Percentiles rank a stretch among this genome's conserved stretches.
Evolutionary conservation across 768 basidiomycete genomes (phyloP).

Genomic region (Tricholoma hemisulphureum): DNA sequence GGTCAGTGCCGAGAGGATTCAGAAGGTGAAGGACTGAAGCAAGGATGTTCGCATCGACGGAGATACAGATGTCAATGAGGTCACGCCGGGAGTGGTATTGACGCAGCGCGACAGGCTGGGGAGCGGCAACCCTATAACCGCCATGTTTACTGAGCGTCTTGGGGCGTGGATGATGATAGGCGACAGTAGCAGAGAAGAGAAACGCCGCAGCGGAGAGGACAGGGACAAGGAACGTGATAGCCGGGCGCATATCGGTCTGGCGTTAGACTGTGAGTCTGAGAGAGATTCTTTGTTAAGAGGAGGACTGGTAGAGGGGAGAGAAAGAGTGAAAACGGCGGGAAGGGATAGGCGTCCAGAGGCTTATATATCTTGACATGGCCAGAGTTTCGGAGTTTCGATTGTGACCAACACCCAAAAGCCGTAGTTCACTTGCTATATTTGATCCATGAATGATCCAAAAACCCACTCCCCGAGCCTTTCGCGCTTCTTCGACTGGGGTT

Average conservation of each 20-base stretch:
- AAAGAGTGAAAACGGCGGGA: neutral
- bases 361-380: slow-evolving; percentile 14
- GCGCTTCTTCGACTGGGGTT: neutral
- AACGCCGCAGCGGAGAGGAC: slow-evolving; percentile 13
- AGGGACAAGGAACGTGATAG: slow-evolving; percentile 17
- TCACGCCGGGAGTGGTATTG: slow-evolving; percentile 17
- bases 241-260: slow-evolving; percentile 15
- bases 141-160: slow-evolving; percentile 8
- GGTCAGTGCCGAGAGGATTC: slow-evolving; percentile 12
- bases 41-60: slow-evolving; percentile 14
- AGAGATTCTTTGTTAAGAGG: neutral
- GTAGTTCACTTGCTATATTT: neutral
- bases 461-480: neutral
- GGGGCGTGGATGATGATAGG: slow-evolving; percentile 10
- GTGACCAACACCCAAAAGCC: neutral
- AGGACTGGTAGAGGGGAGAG: slow-evolving; percentile 6
- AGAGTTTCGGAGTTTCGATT: slow-evolving; percentile 18
- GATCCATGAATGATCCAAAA: neutral
- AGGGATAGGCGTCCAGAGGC: neutral
- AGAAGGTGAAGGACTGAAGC: slow-evolving; percentile 13
- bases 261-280: neutral
- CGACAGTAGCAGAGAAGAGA: slow-evolving; percentile 9
- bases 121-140: slow-evolving; percentile 3
- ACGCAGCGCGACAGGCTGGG: slow-evolving; percentile 13
- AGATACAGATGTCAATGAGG: slow-evolving; percentile 18